phyloP scores from a whole-genome alignment of 2,329 filamentous ascomycete genomes.

The Aspergillus sp. region DNA sequence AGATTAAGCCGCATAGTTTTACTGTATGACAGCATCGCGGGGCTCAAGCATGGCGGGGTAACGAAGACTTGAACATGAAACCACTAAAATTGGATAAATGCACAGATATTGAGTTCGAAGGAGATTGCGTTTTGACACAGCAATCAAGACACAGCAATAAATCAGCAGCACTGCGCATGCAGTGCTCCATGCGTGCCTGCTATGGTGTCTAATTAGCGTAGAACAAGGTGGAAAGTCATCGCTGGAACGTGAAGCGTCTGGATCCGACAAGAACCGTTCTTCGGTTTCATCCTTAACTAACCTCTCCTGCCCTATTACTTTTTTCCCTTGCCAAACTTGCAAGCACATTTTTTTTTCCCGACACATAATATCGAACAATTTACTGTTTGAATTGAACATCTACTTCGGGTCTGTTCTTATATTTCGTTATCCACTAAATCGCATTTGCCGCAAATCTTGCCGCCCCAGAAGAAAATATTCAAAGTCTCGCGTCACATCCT shows the following conservation, averaged over 20 bases:
- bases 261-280: conserved; percentile 15
- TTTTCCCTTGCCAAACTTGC: neutral
- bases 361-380: neutral
- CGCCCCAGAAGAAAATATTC: neutral
- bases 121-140: neutral
- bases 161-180: neutral
- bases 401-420: neutral
- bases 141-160: neutral
- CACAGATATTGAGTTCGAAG: neutral
- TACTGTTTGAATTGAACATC: neutral
- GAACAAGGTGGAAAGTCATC: conserved; percentile 26
- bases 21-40: conserved; percentile 20
- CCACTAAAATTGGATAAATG: neutral
- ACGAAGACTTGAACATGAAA: neutral
- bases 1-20: conserved; percentile 5
- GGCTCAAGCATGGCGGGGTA: conserved; percentile 21
- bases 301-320: neutral
- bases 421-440: neutral
- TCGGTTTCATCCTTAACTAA: neutral
- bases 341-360: neutral
- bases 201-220: conserved; percentile 8
- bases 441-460: neutral
- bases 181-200: conserved; percentile 1
- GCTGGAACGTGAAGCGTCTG: conserved; percentile 28
- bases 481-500: conserved; percentile 6